Evolutionary conservation across 495 filamentous ascomycete genomes (phyloP).

Genomic region (Pyrenopolyporus hunteri): DNA sequence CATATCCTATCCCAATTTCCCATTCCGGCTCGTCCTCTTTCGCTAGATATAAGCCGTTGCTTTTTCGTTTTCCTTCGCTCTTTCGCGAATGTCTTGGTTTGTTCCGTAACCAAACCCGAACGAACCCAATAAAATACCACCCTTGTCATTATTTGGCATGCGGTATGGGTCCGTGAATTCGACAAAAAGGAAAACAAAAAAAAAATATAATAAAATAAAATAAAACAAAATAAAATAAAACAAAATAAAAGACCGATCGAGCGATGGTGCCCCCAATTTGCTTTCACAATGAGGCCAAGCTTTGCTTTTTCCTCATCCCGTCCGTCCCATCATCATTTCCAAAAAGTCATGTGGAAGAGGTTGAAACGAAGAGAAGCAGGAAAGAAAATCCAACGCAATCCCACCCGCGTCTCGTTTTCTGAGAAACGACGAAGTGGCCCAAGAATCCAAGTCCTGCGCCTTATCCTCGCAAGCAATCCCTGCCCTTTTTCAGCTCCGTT

Average conservation of each 20-base stretch:
- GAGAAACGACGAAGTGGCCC: constrained; percentile 16
- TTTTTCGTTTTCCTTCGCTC: constrained; percentile 9
- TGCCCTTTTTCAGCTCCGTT: constrained; percentile 26
- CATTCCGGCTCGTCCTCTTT: background rate
- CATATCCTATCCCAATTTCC: constrained; percentile 4
- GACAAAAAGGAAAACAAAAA: no score
- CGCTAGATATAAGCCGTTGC: constrained; percentile 6
- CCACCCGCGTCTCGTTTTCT: constrained; percentile 5
- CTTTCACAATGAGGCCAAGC: constrained; percentile 16
- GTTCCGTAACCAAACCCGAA: background rate
- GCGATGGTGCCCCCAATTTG: constrained; percentile 16
- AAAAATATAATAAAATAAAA: no score
- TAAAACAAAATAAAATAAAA: no score
- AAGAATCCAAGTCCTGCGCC: constrained; percentile 34
- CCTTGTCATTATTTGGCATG: constrained; percentile 3
- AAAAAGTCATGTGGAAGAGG: constrained; percentile 36
- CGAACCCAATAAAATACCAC: constrained; percentile 23
- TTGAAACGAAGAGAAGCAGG: constrained; percentile 27
- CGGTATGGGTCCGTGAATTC: constrained; percentile 8
- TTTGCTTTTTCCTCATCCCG: constrained; percentile 40
- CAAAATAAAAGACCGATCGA: constrained; percentile 17
- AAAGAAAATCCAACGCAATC: constrained; percentile 21
- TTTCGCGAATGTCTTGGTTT: constrained; percentile 11
- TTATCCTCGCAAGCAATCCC: constrained; percentile 29
- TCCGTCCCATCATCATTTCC: constrained; percentile 34